These are phyloP conservation scores for Colletotrichum costaricense DNA, from an alignment of 2,329 filamentous ascomycete species.

Conservation along the genomic window DNA sequence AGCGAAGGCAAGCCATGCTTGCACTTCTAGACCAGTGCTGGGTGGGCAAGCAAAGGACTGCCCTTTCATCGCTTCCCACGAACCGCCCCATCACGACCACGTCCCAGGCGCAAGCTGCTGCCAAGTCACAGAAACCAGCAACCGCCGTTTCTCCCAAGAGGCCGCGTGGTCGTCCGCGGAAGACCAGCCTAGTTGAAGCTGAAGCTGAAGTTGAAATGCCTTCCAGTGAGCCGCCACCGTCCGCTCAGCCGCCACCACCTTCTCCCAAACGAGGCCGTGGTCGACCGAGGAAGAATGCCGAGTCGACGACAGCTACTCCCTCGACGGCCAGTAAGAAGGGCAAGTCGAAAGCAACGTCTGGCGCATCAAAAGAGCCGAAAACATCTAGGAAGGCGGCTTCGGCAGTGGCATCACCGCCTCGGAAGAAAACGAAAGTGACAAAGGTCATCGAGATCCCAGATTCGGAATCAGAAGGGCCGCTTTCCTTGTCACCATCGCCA, in stretches of 20 bases:
- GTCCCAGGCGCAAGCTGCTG: background rate
- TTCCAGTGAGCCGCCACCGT: conserved; percentile 47
- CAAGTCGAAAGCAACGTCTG: conserved; percentile 7
- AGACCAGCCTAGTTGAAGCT: conserved; percentile 38
- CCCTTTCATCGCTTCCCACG: conserved; percentile 39
- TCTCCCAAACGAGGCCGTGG: conserved; percentile 24
- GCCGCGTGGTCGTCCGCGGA: conserved; percentile 53
- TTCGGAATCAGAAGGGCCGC: conserved; percentile 55
- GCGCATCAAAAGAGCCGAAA: conserved; percentile 37
- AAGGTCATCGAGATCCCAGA: conserved; percentile 62
- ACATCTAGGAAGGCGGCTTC: conserved; percentile 36
- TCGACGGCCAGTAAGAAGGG: background rate
- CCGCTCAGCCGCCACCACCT: conserved; percentile 43
- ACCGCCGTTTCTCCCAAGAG: conserved; percentile 37
- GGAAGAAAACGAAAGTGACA: conserved; percentile 38
- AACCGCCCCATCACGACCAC: conserved; percentile 23
- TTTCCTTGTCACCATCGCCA: conserved; percentile 43
- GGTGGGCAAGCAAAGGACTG: conserved; percentile 61
- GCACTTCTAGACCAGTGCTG: conserved; percentile 77
- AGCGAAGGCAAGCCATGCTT: conserved; percentile 76
- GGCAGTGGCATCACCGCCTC: conserved; percentile 41
- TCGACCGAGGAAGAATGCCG: conserved; percentile 19
- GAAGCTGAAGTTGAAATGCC: conserved; percentile 15
- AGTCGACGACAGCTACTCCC: background rate
- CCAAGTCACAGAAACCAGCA: conserved; percentile 30